Evolutionary conservation across 495 filamentous ascomycete species (phyloP), one percentile per base, ranked within the genome.

Genomic region (Lentithecium fluviatile): DNA sequence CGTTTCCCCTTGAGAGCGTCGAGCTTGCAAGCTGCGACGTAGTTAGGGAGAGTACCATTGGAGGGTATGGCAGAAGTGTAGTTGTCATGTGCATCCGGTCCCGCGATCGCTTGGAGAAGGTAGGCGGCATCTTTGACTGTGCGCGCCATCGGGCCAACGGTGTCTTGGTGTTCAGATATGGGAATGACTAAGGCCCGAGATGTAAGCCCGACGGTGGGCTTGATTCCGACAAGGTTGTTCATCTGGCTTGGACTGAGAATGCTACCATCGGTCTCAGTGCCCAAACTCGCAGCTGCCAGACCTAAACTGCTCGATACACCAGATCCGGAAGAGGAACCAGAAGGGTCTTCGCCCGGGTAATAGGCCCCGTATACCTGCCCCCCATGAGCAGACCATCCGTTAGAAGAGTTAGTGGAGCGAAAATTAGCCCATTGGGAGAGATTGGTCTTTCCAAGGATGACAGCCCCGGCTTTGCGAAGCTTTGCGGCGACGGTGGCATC

Each of bases 181-280:
- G 86, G 86, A 24, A 88, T 81, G 17, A 87, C 83, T 20, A 84
- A 74, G 53, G 79, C 69, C 10, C 84, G 73, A 15, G 81, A 84
- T 8, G 83, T 87, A n/a, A 87, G 75, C 0, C 87, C 87, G 11
- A 88, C 84, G 0, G 85, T 86, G 11, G 86, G 86, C 70, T 88
- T 89, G 70, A 85, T 80, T 6, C 82, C 77, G 13, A 77, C 78
- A n/a, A 77, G 15, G 58, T 74, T 74, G 62, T 74, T 77, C 15
- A 65, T 53, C 46, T 70, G 58, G 13, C 64, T 65, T 3, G 74
- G 74, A 19, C 70, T 70, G 2, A 75, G 29, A 45, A 77, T 75
- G 7, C 70, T 73, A 0, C 74, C 74, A 32, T 69, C 69, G 10
- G 74, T 76, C 52, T 78, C 79, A 1, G 80, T 76, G 7, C 82